A percentile compares a stretch with the other conserved stretches of the same genome.
These are phyloP conservation scores for Leucaena leucocephala DNA, from an alignment of 306 rosid species.

Conservation along the genomic window DNA sequence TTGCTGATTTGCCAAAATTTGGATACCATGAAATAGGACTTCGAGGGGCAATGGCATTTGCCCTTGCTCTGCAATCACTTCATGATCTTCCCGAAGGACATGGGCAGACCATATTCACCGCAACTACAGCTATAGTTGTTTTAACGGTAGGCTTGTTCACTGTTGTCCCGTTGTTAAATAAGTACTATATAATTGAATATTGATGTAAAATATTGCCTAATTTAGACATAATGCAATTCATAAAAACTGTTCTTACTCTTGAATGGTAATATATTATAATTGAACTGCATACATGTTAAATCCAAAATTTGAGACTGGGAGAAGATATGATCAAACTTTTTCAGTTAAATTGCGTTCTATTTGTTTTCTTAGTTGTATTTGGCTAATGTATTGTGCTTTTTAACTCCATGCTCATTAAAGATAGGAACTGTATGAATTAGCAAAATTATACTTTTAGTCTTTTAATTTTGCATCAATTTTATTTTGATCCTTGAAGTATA, in stretches of 20 bases:
- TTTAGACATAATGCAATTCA: neutral
- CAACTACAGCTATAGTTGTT: slow-evolving; percentile 97
- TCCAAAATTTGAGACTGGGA: neutral
- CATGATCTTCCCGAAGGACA: slow-evolving; percentile 99
- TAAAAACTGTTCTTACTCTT: slow-evolving; percentile 15
- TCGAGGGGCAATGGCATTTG: slow-evolving; percentile 99
- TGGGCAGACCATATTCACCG: slow-evolving; percentile 97
- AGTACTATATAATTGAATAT: neutral
- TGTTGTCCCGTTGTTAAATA: slow-evolving; percentile 23
- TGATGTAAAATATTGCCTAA: slow-evolving; percentile 4
- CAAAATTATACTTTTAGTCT: neutral
- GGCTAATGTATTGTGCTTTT: slow-evolving; percentile 10
- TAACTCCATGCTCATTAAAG: neutral
- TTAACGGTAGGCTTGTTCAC: slow-evolving; percentile 70
- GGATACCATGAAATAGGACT: slow-evolving; percentile 64
- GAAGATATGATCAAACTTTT: neutral
- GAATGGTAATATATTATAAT: neutral
- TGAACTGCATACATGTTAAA: neutral
- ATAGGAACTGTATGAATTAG: neutral
- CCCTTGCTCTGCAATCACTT: slow-evolving; percentile 94
- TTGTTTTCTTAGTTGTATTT: neutral
- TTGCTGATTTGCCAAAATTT: slow-evolving; percentile 24
- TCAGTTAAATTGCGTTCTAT: neutral
- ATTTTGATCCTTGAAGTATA: neutral
- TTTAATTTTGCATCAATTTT: neutral